A percentile compares a stretch with the other conserved stretches of the same genome.
phyloP scores from a whole-genome alignment of 805 yeast genomes.

The Kazachstania martiniae region DNA sequence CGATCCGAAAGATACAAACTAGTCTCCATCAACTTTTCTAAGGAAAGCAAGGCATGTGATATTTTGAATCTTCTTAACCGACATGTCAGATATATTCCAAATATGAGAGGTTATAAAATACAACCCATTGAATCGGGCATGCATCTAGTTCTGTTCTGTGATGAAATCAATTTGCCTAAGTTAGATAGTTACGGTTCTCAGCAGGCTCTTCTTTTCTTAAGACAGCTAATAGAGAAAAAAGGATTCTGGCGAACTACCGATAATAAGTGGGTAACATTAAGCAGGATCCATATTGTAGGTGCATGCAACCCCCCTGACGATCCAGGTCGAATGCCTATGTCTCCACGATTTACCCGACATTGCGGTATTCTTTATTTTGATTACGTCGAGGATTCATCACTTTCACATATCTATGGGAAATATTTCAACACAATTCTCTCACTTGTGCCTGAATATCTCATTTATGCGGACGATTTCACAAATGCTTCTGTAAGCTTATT shows the following conservation, averaged over 20 bases:
- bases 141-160: constrained; percentile 79
- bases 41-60: constrained; percentile 56
- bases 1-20: constrained; percentile 47
- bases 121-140: constrained; percentile 52
- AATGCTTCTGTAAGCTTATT: constrained; percentile 61
- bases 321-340: constrained; percentile 54
- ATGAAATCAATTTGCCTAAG: constrained; percentile 78
- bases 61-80: constrained; percentile 61
- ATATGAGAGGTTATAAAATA: constrained; percentile 41
- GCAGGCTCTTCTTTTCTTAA: constrained; percentile 52
- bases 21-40: constrained; percentile 69
- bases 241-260: constrained; percentile 69
- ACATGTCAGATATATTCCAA: constrained; percentile 48
- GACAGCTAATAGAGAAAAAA: constrained; percentile 59
- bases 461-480: constrained; percentile 42
- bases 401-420: constrained; percentile 54
- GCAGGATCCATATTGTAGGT: constrained; percentile 74
- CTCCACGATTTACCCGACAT: constrained; percentile 57
- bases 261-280: constrained; percentile 54
- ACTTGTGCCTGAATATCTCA: constrained; percentile 48
- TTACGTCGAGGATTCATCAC: constrained; percentile 57
- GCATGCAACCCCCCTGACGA: constrained; percentile 90
- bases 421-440: constrained; percentile 48
- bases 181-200: constrained; percentile 67
- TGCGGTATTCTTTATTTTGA: constrained; percentile 60